Evolutionary conservation across 2,329 filamentous ascomycete species (phyloP).

Genomic region (Septoria petroselini): DNA sequence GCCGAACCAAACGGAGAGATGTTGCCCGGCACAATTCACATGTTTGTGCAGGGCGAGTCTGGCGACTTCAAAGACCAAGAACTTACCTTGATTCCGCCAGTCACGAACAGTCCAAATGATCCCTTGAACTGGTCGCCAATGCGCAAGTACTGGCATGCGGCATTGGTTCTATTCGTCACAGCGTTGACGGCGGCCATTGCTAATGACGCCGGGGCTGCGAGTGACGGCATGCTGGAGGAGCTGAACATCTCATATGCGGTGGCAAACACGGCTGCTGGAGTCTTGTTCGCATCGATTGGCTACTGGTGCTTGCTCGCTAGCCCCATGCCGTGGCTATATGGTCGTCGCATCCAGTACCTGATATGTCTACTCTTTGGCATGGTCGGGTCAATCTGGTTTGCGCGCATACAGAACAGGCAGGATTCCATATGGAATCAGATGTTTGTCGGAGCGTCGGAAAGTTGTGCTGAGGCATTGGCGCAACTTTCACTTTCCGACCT

Average conservation of each 20-base stretch:
- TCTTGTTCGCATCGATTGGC: slow-evolving; percentile 56
- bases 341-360: slow-evolving; percentile 54
- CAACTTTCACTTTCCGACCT: slow-evolving; percentile 58
- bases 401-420: slow-evolving; percentile 42
- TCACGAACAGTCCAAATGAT: slow-evolving; percentile 40
- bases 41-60: slow-evolving; percentile 22
- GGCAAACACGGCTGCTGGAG: slow-evolving; percentile 57
- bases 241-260: slow-evolving; percentile 52
- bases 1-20: slow-evolving; percentile 18
- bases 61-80: slow-evolving; percentile 37
- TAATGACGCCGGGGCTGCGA: slow-evolving; percentile 54
- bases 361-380: slow-evolving; percentile 51
- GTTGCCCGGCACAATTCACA: slow-evolving; percentile 27
- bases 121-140: slow-evolving; percentile 35
- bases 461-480: slow-evolving; percentile 55
- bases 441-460: slow-evolving; percentile 57
- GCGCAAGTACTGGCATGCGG: slow-evolving; percentile 39
- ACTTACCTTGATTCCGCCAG: slow-evolving; percentile 54
- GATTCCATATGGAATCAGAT: slow-evolving; percentile 57
- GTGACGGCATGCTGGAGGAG: slow-evolving; percentile 50
- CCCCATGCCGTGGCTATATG: slow-evolving; percentile 55
- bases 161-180: slow-evolving; percentile 53
- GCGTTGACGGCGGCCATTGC: slow-evolving; percentile 56
- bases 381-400: slow-evolving; percentile 55
- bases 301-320: slow-evolving; percentile 55